A percentile compares a stretch with the other conserved stretches of the same genome.
phyloP scores from a whole-genome alignment of 805 yeast species.

The Ogataea degrootiae region DNA sequence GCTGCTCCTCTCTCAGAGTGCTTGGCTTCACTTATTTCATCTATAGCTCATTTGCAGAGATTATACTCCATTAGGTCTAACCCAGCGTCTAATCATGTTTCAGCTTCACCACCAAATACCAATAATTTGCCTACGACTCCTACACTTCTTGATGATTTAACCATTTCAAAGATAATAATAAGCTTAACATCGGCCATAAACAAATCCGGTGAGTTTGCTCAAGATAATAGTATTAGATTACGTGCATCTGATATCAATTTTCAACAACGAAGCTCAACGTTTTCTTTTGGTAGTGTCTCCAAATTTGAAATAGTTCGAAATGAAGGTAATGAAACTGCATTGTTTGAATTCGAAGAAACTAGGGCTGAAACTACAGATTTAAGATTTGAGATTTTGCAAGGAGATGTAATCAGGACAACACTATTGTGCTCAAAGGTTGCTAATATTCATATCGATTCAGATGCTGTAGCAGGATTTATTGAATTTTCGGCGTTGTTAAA shows the following conservation, averaged over 20 bases:
- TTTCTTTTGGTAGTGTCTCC: conserved; percentile 46
- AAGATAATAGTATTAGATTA: conserved; percentile 29
- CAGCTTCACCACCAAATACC: conserved; percentile 3
- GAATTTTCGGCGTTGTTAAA: conserved; percentile 7
- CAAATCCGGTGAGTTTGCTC: conserved; percentile 36
- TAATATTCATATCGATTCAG: conserved; percentile 14
- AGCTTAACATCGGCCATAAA: conserved; percentile 45
- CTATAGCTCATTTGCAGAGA: conserved; percentile 30
- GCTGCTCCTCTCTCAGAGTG: conserved; percentile 40
- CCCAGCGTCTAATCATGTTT: conserved; percentile 9
- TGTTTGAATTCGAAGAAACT: conserved; percentile 25
- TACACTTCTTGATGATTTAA: conserved; percentile 35
- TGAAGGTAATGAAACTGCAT: conserved; percentile 10
- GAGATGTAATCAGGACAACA: conserved; percentile 30
- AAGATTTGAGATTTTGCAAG: conserved; percentile 43
- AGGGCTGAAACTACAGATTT: conserved; percentile 40
- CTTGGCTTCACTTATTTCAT: conserved; percentile 32
- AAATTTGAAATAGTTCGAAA: conserved; percentile 25
- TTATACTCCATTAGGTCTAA: conserved; percentile 4
- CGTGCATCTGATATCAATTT: conserved; percentile 30
- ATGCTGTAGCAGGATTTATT: conserved; percentile 1
- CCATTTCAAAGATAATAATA: conserved; percentile 33
- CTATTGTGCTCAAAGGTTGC: conserved; percentile 42
- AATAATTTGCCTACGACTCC: conserved; percentile 14
- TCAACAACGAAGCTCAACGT: conserved; percentile 37